These are phyloP conservation scores for Nakazawaea pomicola DNA, from an alignment of 805 yeast species.

Conservation along the genomic window DNA sequence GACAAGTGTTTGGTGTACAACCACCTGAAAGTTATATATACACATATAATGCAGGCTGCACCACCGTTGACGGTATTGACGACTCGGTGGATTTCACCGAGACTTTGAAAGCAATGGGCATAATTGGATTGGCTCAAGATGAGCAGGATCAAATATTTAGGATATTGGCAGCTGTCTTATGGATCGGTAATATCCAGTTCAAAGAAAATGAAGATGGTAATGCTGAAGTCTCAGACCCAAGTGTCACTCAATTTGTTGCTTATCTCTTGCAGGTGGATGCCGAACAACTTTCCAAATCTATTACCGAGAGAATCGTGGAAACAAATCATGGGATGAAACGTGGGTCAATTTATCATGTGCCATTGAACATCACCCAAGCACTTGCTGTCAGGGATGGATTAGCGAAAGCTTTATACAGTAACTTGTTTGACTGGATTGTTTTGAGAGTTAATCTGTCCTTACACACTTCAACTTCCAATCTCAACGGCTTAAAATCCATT, in stretches of 20 bases:
- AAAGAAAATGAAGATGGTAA: slow-evolving; percentile 84
- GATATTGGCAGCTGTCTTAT: slow-evolving; percentile 75
- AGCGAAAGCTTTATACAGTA: slow-evolving; percentile 90
- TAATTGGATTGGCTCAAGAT: slow-evolving; percentile 73
- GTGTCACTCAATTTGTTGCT: slow-evolving; percentile 94
- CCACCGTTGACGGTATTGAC: slow-evolving; percentile 80
- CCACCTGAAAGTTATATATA: slow-evolving; percentile 89
- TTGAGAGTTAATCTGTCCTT: slow-evolving; percentile 82
- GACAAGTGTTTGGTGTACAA: slow-evolving; percentile 85
- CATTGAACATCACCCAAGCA: slow-evolving; percentile 88
- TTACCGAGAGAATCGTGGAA: slow-evolving; percentile 80
- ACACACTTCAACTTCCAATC: slow-evolving; percentile 17
- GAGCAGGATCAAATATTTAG: slow-evolving; percentile 92
- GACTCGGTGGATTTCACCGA: slow-evolving; percentile 76
- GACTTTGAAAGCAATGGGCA: slow-evolving; percentile 79
- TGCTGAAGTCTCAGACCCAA: slow-evolving; percentile 73
- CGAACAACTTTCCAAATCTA: slow-evolving; percentile 55
- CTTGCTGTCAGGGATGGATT: slow-evolving; percentile 92
- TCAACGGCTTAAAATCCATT: slow-evolving; percentile 49
- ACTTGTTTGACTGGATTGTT: slow-evolving; percentile 95
- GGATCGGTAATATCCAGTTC: slow-evolving; percentile 93
- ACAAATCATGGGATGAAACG: slow-evolving; percentile 85
- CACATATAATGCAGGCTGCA: slow-evolving; percentile 83
- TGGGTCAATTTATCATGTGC: slow-evolving; percentile 93
- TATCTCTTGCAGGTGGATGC: slow-evolving; percentile 81